Percentiles rank a stretch among this genome's conserved stretches.
Conservation (phyloP, 495 filamentous ascomycete species). For the Penicillium malachiteum region DNA sequence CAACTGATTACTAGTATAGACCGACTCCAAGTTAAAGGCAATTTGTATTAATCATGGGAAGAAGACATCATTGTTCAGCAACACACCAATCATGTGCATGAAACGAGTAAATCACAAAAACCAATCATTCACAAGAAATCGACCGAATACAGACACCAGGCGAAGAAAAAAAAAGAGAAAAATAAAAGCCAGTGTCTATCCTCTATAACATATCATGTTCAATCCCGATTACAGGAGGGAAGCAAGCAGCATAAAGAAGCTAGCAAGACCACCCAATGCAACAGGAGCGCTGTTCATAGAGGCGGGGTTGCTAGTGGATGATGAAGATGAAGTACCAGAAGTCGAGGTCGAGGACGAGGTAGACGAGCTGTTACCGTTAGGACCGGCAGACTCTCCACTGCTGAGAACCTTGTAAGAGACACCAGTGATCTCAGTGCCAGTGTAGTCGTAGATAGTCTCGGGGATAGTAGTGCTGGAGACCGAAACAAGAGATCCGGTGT, state of each 20-base stretch:
- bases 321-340: conserved; percentile 30
- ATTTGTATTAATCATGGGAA: background rate
- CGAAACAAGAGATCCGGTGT: conserved; percentile 56
- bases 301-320: conserved; percentile 31
- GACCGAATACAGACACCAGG: background rate
- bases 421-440: conserved; percentile 50
- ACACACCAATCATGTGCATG: conserved; percentile 18
- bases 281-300: conserved; percentile 24
- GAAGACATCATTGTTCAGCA: conserved; percentile 10
- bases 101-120: conserved; percentile 8
- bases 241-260: conserved; percentile 30
- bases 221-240: conserved; percentile 19
- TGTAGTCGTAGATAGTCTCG: conserved; percentile 53
- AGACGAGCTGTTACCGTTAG: conserved; percentile 35
- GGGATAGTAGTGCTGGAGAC: conserved; percentile 52
- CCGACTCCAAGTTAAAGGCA: background rate
- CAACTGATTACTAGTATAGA: background rate
- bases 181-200: background rate
- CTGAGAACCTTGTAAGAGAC: conserved; percentile 54
- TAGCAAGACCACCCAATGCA: conserved; percentile 22
- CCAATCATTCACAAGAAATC: conserved; percentile 6
- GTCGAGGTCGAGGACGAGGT: conserved; percentile 26
- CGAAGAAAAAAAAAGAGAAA: background rate
- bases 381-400: conserved; percentile 55
- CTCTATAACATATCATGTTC: background rate